Evolutionary conservation across 768 basidiomycete genomes (phyloP), one percentile per base, ranked within the genome.

Genomic region (Gelatoporia subvermispora): DNA sequence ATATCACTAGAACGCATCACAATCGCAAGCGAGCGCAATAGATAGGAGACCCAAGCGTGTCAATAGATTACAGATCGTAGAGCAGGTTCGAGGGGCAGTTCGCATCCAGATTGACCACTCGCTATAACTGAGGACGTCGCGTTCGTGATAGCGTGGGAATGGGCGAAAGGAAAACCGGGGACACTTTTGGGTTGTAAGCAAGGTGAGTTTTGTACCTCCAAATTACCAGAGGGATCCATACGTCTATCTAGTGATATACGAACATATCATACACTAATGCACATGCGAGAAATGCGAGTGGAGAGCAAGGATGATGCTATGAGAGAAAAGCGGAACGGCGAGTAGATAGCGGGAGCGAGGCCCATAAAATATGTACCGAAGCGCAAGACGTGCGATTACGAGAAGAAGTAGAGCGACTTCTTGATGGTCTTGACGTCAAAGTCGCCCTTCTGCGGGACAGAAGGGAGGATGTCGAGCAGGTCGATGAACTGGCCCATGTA

Each of bases 371-470:
- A 31, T 31, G 13, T 31, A 13, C 28, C 13, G 13, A n/a, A n/a
- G n/a, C n/a, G 28, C 13, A 13, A 31, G 28, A 31, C 13, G 7
- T 7, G 28, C 28, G 10, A 49, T 68, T 78, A 96, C 37, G 93
- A 94, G 77, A 97, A 98, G 78, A 98, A 98, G 68, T 97, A 98
- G 34, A 76, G 74, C 37, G 87, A 90, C 49, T 81, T 68, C 64
- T 85, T 85, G 68, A 97, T 93, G 51, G 73, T 74, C 58, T 79
- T 73, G 53, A 98, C 91, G 55, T 89, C 78, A 64, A 98, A 96
- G 48, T 73, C 72, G 47, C 95, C 95, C 71, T 89, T 91, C 66
- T 79, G 63, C 0, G 95, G 95, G 18, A 93, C 65, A 0, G 83
- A 85, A 0, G 93, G 93, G 17, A 97, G 65, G 56, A 94, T 55